Evolutionary conservation across 164 flowering plant species (phyloP), one percentile per base, ranked within the genome.

Genomic region (Nymphaea thermarum): DNA sequence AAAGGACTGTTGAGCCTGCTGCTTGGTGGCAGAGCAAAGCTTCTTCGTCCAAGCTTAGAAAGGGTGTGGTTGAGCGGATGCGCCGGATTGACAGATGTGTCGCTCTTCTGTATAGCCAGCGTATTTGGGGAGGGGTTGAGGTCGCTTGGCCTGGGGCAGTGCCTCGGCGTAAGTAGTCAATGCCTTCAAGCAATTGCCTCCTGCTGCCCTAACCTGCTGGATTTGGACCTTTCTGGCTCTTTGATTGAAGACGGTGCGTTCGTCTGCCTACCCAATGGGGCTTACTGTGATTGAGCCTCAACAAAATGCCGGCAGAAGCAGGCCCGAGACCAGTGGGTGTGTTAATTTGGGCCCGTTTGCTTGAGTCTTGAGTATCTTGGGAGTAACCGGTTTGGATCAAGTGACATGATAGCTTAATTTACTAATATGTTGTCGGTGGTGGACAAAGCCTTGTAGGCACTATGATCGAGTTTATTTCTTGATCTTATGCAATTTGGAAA

Each of bases 191-290:
- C 84, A 10, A 74, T 91, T 66, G 86, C 91, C 15, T 80, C 77
- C 16, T 81, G 79, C 76, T 89, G 97, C 81, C 36, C 62, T 2
- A 60, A 78, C 71, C 85, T 91, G n/a, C 45, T 55, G 60, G 93
- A 87, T 45, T 94, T 91, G 44, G 86, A 91, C 73, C 77, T 91
- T 43, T 87, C 97, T 5, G 81, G 71, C 67, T 83, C 81, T 75
- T 79, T 73, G 11, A 72, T 89, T 43, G 76, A 86, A 2, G 95
- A 91, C 69, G 57, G 44, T 12, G 97, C 91, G 5, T 43, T 91
- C 63, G 77, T 80, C 16, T 73, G 82, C 53, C 75, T 91, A 12
- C 11, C 7, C 12, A 12, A 47, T 2, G 12, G 2, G 55, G 5
- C 55, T 12, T 2, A 47, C 55, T 47, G 55, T 7, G 55, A 47